phyloP scores from a whole-genome alignment of 2,329 filamentous ascomycete genomes.

The Fusarium stilboides region DNA sequence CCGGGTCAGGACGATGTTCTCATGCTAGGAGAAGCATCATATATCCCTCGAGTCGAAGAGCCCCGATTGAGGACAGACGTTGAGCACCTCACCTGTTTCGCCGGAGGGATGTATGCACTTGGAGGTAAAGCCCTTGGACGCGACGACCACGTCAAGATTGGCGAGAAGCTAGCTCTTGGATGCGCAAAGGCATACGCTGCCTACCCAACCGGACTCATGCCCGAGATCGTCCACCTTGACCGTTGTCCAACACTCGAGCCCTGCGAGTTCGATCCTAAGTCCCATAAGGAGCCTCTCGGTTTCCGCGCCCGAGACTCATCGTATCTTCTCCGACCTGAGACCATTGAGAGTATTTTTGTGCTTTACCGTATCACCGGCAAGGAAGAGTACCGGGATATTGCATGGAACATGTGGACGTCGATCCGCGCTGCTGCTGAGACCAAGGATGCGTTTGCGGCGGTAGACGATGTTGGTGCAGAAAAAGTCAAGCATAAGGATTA shows the following conservation, averaged over 20 bases:
- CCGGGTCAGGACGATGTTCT: conserved; percentile 72
- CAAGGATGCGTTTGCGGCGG: conserved; percentile 72
- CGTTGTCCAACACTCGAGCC: conserved; percentile 51
- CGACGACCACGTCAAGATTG: conserved; percentile 68
- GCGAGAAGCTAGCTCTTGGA: conserved; percentile 72
- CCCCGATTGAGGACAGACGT: conserved; percentile 53
- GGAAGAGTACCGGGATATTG: conserved; percentile 73
- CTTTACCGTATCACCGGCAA: conserved; percentile 84
- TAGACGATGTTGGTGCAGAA: conserved; percentile 75
- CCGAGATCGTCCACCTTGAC: conserved; percentile 69
- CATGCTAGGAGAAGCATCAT: conserved; percentile 64
- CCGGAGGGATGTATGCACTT: conserved; percentile 75
- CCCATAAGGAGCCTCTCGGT: conserved; percentile 22
- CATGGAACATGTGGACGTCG: conserved; percentile 80
- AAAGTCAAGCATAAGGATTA: conserved; percentile 63
- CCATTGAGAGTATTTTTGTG: conserved; percentile 85
- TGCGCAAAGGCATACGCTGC: conserved; percentile 75
- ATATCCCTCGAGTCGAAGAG: conserved; percentile 50
- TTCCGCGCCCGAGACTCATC: conserved; percentile 40
- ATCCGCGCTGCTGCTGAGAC: conserved; percentile 73
- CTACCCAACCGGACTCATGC: conserved; percentile 73
- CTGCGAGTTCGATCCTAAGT: conserved; percentile 42
- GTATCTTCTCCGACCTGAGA: conserved; percentile 60
- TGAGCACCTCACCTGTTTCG: conserved; percentile 75
- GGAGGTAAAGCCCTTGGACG: conserved; percentile 69